These are phyloP conservation scores for Candida sp. DNA, from an alignment of 1,139 yeast genomes.

Conservation along the genomic window DNA sequence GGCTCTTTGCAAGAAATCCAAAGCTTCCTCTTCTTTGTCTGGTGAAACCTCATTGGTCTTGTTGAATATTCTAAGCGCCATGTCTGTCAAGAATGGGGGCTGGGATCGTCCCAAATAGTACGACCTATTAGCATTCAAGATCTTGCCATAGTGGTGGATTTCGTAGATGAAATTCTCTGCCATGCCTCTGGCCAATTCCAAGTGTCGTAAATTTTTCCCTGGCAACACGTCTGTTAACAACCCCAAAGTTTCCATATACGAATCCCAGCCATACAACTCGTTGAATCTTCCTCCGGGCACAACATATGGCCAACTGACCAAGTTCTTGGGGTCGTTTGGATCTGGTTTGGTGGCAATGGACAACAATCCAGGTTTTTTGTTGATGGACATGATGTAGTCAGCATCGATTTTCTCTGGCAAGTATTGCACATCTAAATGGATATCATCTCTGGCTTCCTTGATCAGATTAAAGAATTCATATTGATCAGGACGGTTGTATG, in stretches of 20 bases:
- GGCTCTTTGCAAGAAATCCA: constrained; percentile 68
- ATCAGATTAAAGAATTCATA: constrained; percentile 67
- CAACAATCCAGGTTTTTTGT: constrained; percentile 83
- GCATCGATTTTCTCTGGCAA: constrained; percentile 64
- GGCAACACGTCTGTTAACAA: constrained; percentile 65
- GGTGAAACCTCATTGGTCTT: constrained; percentile 53
- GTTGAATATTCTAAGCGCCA: constrained; percentile 76
- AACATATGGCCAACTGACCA: constrained; percentile 82
- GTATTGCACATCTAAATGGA: constrained; percentile 75
- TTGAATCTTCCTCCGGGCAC: constrained; percentile 99
- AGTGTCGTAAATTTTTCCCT: constrained; percentile 43
- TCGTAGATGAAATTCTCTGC: constrained; percentile 93
- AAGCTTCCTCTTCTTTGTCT: constrained; percentile 38
- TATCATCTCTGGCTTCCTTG: constrained; percentile 58
- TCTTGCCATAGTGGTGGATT: constrained; percentile 88
- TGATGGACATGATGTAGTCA: constrained; percentile 77
- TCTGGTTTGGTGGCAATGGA: constrained; percentile 73
- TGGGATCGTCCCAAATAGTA: constrained; percentile 93
- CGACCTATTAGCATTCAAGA: constrained; percentile 92
- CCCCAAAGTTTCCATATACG: constrained; percentile 92
- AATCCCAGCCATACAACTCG: constrained; percentile 98
- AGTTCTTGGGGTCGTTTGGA: constrained; percentile 50
- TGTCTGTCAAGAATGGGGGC: constrained; percentile 97
- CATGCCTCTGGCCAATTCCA: constrained; percentile 81
- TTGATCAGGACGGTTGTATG: constrained; percentile 71